phyloP scores from a whole-genome alignment of 768 basidiomycete genomes.

The Tulasnella sp. region DNA sequence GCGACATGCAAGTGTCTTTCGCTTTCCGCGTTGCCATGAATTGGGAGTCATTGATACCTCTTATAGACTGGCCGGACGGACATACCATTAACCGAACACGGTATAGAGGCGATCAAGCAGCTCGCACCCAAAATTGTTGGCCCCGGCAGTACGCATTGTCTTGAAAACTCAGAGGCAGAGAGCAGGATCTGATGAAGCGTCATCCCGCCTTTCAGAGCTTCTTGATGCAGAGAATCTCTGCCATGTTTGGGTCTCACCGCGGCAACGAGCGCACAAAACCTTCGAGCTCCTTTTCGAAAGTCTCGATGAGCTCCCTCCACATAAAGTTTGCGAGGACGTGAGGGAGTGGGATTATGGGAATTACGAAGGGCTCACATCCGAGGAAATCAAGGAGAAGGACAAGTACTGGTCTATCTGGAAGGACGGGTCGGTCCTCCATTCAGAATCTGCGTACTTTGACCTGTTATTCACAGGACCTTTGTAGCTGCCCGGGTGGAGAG shows the following conservation, averaged over 20 bases:
- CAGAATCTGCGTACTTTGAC: no score
- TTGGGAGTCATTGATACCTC: constrained; percentile 3
- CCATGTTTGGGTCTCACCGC: constrained; percentile 76
- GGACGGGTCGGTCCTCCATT: constrained; percentile 54
- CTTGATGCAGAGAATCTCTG: constrained; percentile 77
- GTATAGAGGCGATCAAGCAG: constrained; percentile 64
- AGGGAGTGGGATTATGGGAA: constrained; percentile 83
- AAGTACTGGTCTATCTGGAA: constrained; percentile 78
- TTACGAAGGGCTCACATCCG: constrained; percentile 76
- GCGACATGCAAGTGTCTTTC: constrained; percentile 32
- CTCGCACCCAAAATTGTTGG: constrained; percentile 70
- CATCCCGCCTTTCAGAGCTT: constrained; percentile 46
- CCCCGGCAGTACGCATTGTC: constrained; percentile 59
- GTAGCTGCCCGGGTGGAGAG: constrained; percentile 71
- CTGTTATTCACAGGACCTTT: neutral
- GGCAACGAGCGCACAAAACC: constrained; percentile 77
- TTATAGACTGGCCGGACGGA: constrained; percentile 79
- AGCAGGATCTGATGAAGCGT: neutral
- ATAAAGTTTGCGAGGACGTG: constrained; percentile 60
- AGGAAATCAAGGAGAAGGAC: constrained; percentile 64
- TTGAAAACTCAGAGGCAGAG: neutral
- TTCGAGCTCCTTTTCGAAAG: constrained; percentile 74
- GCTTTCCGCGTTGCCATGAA: neutral
- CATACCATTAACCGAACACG: constrained; percentile 77
- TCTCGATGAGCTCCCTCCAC: constrained; percentile 47